Conservation (phyloP, 2,329 filamentous ascomycete genomes). For the Lecanoromycetidae sp. region DNA sequence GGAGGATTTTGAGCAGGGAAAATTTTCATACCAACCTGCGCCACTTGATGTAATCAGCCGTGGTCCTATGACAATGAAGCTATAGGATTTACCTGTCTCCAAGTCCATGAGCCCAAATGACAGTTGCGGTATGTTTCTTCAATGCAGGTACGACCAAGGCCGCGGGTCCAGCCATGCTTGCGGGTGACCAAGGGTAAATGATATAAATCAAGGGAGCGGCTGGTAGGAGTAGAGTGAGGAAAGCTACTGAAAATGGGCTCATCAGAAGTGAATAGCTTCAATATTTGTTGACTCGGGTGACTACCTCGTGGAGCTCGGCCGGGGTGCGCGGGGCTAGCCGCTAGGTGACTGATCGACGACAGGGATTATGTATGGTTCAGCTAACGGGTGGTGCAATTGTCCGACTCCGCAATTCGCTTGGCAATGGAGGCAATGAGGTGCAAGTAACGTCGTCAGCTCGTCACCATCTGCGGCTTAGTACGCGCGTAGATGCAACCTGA, state of each 20-base stretch:
- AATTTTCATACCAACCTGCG: constrained; percentile 33
- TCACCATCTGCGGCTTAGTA: not conserved
- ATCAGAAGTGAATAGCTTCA: too few species aligned
- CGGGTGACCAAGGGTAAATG: not conserved
- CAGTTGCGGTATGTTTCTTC: constrained; percentile 77
- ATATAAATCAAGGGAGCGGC: too few species aligned
- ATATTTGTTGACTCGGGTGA: too few species aligned
- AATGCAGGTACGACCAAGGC: constrained; percentile 66
- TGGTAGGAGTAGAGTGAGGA: not conserved
- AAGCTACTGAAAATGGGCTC: not conserved
- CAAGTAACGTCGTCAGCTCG: not conserved
- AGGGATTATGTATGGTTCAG: not conserved
- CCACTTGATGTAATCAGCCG: constrained; percentile 27
- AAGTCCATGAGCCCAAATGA: constrained; percentile 87
- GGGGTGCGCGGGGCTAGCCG: too few species aligned
- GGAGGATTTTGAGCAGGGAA: too few species aligned
- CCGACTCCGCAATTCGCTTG: not conserved
- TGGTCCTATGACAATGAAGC: not conserved
- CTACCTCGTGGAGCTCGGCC: too few species aligned
- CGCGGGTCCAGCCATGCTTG: constrained; percentile 32
- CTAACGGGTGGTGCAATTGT: not conserved
- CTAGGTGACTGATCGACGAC: too few species aligned
- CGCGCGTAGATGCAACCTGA: not conserved
- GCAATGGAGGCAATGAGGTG: too few species aligned
- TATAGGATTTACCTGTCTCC: constrained; percentile 58